A percentile compares a stretch with the other conserved stretches of the same genome.
Conservation (phyloP, 257 asterid genomes). For the Nicotiana tabacum region DNA sequence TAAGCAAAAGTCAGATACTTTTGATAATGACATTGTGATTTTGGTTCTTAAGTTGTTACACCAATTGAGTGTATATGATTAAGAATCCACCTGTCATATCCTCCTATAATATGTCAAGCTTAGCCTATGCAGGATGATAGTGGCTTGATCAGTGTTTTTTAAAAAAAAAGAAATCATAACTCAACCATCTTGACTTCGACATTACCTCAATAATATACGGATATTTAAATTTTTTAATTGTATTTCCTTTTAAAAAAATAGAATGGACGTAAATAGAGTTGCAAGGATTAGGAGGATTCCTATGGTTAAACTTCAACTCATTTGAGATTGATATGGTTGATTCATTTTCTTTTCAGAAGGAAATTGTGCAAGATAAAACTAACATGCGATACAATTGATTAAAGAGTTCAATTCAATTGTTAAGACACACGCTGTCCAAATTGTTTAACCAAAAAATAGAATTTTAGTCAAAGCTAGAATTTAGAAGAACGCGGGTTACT, state of each 20-base stretch:
- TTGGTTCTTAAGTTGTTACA: constrained; percentile 58
- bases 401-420: neutral
- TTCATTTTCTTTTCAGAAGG: neutral
- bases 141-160: neutral
- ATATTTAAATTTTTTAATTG: neutral
- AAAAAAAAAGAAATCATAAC: no score
- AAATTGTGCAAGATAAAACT: neutral
- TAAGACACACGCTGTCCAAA: neutral
- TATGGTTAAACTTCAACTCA: neutral
- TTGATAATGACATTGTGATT: constrained; percentile 17
- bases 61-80: constrained; percentile 30
- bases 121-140: neutral
- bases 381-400: neutral
- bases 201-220: neutral
- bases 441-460: no score
- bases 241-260: neutral
- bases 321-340: neutral
- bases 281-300: neutral
- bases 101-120: constrained; percentile 19
- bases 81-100: constrained; percentile 28
- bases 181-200: neutral
- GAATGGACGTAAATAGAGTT: neutral
- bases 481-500: no score
- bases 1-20: constrained; percentile 24
- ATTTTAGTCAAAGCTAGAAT: no score